These are phyloP conservation scores for Echites panduratus DNA, from an alignment of 257 asterid genomes.

Conservation along the genomic window DNA sequence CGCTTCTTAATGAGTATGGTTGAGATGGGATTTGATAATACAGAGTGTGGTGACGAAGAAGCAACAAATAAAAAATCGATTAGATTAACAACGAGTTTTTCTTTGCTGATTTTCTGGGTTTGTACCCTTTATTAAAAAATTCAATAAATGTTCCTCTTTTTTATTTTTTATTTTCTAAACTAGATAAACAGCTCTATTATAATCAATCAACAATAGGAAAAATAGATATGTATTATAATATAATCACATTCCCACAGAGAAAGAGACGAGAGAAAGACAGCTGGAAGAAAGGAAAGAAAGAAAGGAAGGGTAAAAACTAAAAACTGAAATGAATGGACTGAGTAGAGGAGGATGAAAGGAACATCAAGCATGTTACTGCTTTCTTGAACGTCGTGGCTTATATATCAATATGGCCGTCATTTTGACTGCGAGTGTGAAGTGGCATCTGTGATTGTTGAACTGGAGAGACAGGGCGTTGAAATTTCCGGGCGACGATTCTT, in stretches of 20 bases:
- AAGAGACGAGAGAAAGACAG: conserved; percentile 7
- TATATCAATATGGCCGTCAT: conserved; percentile 7
- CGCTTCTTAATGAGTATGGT: neutral
- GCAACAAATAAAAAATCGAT: conserved; percentile 10
- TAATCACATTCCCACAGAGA: neutral
- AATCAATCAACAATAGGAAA: neutral
- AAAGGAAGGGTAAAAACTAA: neutral
- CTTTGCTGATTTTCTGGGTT: neutral
- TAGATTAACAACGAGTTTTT: conserved; percentile 2
- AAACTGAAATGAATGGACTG: neutral
- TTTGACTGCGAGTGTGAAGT: conserved; percentile 11
- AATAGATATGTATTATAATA: neutral
- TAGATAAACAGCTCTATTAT: conserved; percentile 7
- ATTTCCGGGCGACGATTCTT: too few relatives aligned
- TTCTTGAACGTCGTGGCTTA: conserved; percentile 23
- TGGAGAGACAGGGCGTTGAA: neutral
- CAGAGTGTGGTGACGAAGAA: neutral
- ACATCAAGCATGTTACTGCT: conserved; percentile 15
- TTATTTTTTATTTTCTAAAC: too few relatives aligned
- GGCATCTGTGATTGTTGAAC: neutral
- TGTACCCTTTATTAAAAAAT: conserved; percentile 11
- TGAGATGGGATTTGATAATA: conserved; percentile 2
- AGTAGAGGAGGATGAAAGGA: neutral
- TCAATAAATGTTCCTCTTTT: neutral
- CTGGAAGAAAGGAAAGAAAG: conserved; percentile 6